A percentile compares a stretch with the other conserved stretches of the same genome.
phyloP scores from a whole-genome alignment of 1,284 basidiomycete species.

The Inonotus obliquus region DNA sequence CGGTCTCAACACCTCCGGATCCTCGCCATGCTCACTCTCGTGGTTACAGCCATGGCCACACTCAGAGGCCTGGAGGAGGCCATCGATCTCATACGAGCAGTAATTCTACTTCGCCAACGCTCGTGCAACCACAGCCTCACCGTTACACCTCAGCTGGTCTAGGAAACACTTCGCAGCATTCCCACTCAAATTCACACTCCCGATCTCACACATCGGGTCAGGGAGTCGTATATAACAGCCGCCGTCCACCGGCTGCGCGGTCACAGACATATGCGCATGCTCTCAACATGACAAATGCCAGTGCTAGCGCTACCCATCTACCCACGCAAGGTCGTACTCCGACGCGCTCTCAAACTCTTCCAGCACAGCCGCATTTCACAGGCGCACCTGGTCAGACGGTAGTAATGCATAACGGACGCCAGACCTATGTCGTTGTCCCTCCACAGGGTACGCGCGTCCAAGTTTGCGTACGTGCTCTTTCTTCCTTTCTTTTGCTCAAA shows the following conservation, averaged over 20 bases:
- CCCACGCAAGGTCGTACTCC: background rate
- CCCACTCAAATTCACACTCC: background rate
- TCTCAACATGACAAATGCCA: background rate
- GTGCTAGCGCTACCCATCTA: background rate
- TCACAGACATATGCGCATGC: constrained; percentile 5
- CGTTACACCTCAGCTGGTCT: background rate
- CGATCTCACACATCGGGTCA: constrained; percentile 2
- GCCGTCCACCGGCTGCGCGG: constrained; percentile 2
- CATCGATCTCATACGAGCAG: background rate
- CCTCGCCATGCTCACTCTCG: background rate
- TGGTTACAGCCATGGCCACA: background rate
- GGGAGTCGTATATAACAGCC: background rate
- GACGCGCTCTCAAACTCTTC: background rate
- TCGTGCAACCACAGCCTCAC: background rate
- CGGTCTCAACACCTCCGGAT: constrained; percentile 11
- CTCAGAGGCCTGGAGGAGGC: background rate
- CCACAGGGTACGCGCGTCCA: constrained; percentile 11
- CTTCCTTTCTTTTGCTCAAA: background rate
- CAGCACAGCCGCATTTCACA: constrained; percentile 7
- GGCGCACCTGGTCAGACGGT: constrained; percentile 11
- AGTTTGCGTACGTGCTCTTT: constrained; percentile 11
- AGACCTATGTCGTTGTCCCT: constrained; percentile 16
- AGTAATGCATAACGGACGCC: constrained; percentile 8
- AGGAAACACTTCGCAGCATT: background rate
- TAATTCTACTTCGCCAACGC: background rate